Evolutionary conservation across 441 rosid genomes (phyloP).

Genomic region (Raphanus hybrid): DNA sequence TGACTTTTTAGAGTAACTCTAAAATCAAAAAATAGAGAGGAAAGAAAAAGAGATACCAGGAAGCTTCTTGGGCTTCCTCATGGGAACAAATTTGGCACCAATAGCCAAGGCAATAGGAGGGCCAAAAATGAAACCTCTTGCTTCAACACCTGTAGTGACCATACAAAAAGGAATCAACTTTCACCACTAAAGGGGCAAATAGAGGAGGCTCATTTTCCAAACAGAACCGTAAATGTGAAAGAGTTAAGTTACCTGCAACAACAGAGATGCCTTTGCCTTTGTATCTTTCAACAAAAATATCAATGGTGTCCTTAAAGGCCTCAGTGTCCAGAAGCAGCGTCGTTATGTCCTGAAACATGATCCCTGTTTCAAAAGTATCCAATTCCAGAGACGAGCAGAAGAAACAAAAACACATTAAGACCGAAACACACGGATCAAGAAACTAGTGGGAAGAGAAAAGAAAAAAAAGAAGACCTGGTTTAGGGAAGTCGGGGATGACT

Average conservation of each 20-base stretch:
- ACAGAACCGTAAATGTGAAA: not conserved
- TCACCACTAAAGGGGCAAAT: not conserved
- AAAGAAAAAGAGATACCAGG: conserved; percentile 63
- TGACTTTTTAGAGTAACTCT: not conserved
- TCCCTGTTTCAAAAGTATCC: conserved; percentile 53
- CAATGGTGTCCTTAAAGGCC: conserved; percentile 88
- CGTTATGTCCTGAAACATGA: conserved; percentile 92
- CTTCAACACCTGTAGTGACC: conserved; percentile 71
- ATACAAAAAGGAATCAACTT: conserved; percentile 4
- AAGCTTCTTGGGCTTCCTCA: conserved; percentile 93
- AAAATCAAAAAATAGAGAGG: not conserved
- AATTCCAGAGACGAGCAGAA: conserved; percentile 19
- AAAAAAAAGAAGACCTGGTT: conserved; percentile 56
- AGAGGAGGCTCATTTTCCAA: not conserved
- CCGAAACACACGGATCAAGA: not conserved
- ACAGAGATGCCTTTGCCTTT: conserved; percentile 72
- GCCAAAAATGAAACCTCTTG: conserved; percentile 97
- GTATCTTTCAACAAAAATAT: conserved; percentile 95
- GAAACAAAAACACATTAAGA: not conserved
- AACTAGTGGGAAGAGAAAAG: not conserved
- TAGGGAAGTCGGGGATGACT: conserved; percentile 92
- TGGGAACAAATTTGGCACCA: conserved; percentile 96
- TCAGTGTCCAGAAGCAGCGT: conserved; percentile 81
- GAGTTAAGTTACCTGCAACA: conserved; percentile 71
- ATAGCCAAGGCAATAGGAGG: conserved; percentile 98